Conservation (phyloP, 2,329 filamentous ascomycete species). For the Aspergillus fischeri region DNA sequence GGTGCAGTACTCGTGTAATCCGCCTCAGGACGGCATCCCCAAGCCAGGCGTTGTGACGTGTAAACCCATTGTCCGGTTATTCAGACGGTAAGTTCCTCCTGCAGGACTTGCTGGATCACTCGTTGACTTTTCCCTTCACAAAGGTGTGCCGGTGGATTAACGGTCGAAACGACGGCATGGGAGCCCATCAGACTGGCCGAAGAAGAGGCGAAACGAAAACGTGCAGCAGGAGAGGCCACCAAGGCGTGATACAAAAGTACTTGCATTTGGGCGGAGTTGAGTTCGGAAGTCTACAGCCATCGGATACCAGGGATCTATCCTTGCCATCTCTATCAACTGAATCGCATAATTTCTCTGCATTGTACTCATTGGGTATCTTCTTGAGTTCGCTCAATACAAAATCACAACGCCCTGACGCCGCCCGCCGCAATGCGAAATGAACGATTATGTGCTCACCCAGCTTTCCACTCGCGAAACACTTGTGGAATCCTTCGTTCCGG, state of each 20-base stretch:
- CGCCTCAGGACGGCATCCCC: slow-evolving; percentile 42
- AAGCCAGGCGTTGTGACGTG: slow-evolving; percentile 47
- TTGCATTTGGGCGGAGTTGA: slow-evolving; percentile 8
- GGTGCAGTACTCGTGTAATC: slow-evolving; percentile 60
- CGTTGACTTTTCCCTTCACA: slow-evolving; percentile 3
- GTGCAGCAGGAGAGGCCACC: slow-evolving; percentile 16
- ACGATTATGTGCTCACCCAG: slow-evolving; percentile 19
- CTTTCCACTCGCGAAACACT: slow-evolving; percentile 22
- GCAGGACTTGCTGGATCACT: slow-evolving; percentile 1
- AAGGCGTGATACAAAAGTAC: slow-evolving; percentile 16
- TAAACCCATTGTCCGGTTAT: slow-evolving; percentile 55
- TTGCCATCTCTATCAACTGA: background rate
- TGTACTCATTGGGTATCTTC: slow-evolving; percentile 32
- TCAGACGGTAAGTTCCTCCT: slow-evolving; percentile 50
- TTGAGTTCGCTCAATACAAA: slow-evolving; percentile 19
- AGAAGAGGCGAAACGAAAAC: slow-evolving; percentile 29
- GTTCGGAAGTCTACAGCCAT: slow-evolving; percentile 6
- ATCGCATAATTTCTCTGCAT: slow-evolving; percentile 2
- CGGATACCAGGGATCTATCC: background rate
- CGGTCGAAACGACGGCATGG: slow-evolving; percentile 61
- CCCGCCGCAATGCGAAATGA: slow-evolving; percentile 6
- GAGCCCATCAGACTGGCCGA: slow-evolving; percentile 40
- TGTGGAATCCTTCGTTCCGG: slow-evolving; percentile 19
- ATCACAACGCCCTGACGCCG: slow-evolving; percentile 15
- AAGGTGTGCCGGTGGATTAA: slow-evolving; percentile 51